A percentile compares a stretch with the other conserved stretches of the same genome.
Evolutionary conservation across 129 eudicot species (phyloP).

Genomic region (Apium graveolens): DNA sequence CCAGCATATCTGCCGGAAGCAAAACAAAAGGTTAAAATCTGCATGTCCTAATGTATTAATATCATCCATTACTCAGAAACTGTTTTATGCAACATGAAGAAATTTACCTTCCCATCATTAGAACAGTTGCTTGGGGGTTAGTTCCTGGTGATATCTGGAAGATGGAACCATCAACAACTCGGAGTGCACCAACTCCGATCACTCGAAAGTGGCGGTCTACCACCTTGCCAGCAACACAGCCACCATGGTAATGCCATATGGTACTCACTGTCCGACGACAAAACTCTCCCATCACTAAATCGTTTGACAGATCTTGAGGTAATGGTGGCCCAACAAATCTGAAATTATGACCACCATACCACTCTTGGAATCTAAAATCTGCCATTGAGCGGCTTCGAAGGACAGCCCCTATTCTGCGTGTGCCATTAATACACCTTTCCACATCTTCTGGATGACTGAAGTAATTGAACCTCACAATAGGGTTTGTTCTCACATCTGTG

Average conservation of each 20-base stretch:
- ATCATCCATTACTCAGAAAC: not conserved
- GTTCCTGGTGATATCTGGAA: constrained; percentile 81
- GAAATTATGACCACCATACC: constrained; percentile 55
- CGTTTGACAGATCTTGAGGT: constrained; percentile 54
- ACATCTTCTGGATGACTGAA: constrained; percentile 60
- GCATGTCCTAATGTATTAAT: constrained; percentile 1
- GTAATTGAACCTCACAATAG: constrained; percentile 68
- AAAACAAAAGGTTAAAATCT: constrained; percentile 2
- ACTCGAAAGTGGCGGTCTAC: constrained; percentile 62
- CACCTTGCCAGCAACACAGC: constrained; percentile 77
- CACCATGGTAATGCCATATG: constrained; percentile 98
- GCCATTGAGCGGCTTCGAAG: constrained; percentile 68
- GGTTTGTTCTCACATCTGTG: constrained; percentile 59
- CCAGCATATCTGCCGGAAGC: constrained; percentile 47
- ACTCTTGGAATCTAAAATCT: constrained; percentile 49
- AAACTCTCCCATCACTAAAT: constrained; percentile 43
- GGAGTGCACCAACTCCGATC: constrained; percentile 48
- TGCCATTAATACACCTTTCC: constrained; percentile 62
- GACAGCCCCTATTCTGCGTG: constrained; percentile 49
- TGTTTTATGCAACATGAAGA: not conserved
- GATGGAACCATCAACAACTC: constrained; percentile 81
- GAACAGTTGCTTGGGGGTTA: constrained; percentile 87
- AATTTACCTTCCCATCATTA: constrained; percentile 86
- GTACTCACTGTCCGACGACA: constrained; percentile 82
- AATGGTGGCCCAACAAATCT: constrained; percentile 67